phyloP scores from a whole-genome alignment of 2,329 filamentous ascomycete genomes.

The Talaromyces sp. region DNA sequence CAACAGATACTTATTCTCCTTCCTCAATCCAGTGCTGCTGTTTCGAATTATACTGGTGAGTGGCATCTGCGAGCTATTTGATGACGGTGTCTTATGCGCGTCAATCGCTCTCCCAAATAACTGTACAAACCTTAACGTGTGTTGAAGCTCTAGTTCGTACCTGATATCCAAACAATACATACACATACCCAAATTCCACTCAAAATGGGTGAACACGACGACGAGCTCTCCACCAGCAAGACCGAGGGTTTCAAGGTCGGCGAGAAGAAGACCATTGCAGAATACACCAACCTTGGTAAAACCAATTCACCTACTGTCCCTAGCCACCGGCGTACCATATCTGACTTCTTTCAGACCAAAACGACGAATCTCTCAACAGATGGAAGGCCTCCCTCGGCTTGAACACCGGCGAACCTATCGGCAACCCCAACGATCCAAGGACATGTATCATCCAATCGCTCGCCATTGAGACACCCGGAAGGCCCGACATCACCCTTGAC shows the following conservation, averaged over 20 bases:
- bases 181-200: not conserved
- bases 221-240: conserved; percentile 81
- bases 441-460: conserved; percentile 92
- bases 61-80: not conserved
- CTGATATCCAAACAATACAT: not conserved
- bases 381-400: conserved; percentile 97
- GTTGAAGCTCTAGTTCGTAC: conserved; percentile 1
- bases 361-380: conserved; percentile 91
- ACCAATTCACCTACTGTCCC: not conserved
- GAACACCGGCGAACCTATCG: conserved; percentile 65
- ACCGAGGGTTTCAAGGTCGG: conserved; percentile 97
- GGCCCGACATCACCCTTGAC: conserved; percentile 82
- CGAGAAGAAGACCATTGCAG: conserved; percentile 95
- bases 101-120: not conserved
- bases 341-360: conserved; percentile 45
- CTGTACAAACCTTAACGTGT: not conserved
- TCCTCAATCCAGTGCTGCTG: not conserved
- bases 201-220: conserved; percentile 67
- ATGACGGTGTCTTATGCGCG: not conserved
- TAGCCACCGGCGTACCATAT: not conserved
- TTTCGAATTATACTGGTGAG: not conserved
- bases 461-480: conserved; percentile 79
- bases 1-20: not conserved
- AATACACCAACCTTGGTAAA: conserved; percentile 88
- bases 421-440: conserved; percentile 75